These are phyloP conservation scores for Dactylonectria estremocensis DNA, from an alignment of 2,329 filamentous ascomycete genomes.

Conservation along the genomic window DNA sequence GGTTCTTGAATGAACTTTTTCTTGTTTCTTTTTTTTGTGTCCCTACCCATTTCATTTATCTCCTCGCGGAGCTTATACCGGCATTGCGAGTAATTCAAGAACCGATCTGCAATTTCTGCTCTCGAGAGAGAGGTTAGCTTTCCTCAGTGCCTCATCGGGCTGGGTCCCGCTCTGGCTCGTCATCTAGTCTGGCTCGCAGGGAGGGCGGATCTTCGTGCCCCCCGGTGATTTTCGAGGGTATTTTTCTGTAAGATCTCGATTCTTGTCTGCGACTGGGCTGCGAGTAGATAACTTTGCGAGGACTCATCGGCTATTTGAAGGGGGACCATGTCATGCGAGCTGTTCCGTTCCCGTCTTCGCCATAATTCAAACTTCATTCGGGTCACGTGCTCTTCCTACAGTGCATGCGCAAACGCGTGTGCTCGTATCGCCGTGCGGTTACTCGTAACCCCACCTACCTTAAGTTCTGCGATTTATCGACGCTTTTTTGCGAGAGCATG, in stretches of 20 bases:
- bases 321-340: background rate
- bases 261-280: background rate
- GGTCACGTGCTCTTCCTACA: background rate
- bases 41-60: conserved; percentile 40
- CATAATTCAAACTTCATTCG: background rate
- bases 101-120: conserved; percentile 39
- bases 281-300: background rate
- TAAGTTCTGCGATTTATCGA: too few relatives aligned
- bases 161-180: background rate
- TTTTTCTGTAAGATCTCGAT: background rate
- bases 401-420: background rate
- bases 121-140: conserved; percentile 17
- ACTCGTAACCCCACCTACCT: too few relatives aligned
- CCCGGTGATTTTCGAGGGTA: background rate
- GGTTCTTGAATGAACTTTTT: conserved; percentile 51
- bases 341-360: conserved; percentile 2
- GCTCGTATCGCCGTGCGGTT: too few relatives aligned
- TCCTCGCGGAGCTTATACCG: conserved; percentile 49
- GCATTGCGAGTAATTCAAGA: conserved; percentile 50
- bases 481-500: too few relatives aligned
- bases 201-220: background rate
- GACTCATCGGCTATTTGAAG: background rate
- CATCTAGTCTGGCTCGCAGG: background rate
- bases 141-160: conserved; percentile 1
- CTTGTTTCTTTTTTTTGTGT: conserved; percentile 42